Conservation (phyloP, 2,329 filamentous ascomycete genomes). For the Xylaria sp. region DNA sequence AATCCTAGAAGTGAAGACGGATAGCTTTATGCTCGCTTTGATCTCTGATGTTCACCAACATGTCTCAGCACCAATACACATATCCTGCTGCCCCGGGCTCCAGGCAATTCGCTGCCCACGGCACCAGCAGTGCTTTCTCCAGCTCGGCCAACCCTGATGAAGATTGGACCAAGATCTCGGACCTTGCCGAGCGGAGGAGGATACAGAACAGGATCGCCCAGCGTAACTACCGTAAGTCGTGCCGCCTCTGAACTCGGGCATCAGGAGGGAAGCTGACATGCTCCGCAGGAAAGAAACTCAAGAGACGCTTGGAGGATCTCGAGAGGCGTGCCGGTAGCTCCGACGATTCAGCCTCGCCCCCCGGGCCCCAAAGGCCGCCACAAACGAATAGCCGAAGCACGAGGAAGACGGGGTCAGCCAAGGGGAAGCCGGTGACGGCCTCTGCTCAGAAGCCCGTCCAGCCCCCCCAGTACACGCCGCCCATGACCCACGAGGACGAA, state of each 20-base stretch:
- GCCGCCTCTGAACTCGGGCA: not conserved
- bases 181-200: constrained; percentile 87
- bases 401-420: constrained; percentile 53
- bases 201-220: constrained; percentile 99
- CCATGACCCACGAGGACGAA: constrained; percentile 65
- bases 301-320: constrained; percentile 84
- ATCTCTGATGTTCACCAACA: constrained; percentile 47
- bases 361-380: constrained; percentile 43
- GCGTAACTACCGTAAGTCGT: constrained; percentile 82
- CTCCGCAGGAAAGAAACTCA: constrained; percentile 80
- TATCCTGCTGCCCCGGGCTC: constrained; percentile 48
- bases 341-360: constrained; percentile 42
- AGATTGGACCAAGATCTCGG: constrained; percentile 99
- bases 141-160: constrained; percentile 93
- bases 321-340: constrained; percentile 72
- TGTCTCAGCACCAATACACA: constrained; percentile 47
- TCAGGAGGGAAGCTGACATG: constrained; percentile 5
- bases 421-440: constrained; percentile 39
- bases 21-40: too few relatives aligned
- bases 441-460: constrained; percentile 43
- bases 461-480: constrained; percentile 63
- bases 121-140: constrained; percentile 92
- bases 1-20: too few relatives aligned
- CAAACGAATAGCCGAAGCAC: constrained; percentile 38
- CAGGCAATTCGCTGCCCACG: constrained; percentile 71